These are phyloP conservation scores for Allantophomopsis cytisporea DNA, from an alignment of 2,329 filamentous ascomycete species.

Conservation along the genomic window DNA sequence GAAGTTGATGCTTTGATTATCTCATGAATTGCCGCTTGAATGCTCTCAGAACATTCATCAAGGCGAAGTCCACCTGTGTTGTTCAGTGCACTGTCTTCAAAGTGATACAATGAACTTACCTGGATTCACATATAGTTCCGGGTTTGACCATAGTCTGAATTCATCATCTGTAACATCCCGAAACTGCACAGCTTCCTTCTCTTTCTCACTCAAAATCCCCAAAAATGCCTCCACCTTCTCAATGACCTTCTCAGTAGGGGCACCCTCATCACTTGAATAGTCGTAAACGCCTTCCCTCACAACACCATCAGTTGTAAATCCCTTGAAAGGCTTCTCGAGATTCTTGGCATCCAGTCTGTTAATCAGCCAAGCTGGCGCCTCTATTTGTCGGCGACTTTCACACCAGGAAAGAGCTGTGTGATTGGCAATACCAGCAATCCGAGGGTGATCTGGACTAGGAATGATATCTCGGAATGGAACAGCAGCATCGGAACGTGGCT, in stretches of 20 bases:
- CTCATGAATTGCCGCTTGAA: not conserved
- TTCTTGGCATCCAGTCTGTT: conserved; percentile 14
- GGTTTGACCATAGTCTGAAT: conserved; percentile 15
- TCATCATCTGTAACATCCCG: conserved; percentile 13
- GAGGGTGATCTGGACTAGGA: conserved; percentile 10
- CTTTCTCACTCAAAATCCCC: conserved; percentile 7
- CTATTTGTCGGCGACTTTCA: conserved; percentile 15
- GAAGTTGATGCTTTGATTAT: conserved; percentile 4
- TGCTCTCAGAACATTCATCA: conserved; percentile 1
- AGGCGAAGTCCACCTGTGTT: conserved; percentile 2
- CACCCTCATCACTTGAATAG: not conserved
- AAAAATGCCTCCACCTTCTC: conserved; percentile 7
- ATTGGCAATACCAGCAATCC: conserved; percentile 13
- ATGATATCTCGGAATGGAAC: conserved; percentile 15
- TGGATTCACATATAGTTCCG: conserved; percentile 16
- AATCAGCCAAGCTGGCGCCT: conserved; percentile 17
- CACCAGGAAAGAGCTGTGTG: conserved; percentile 15
- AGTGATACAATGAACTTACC: conserved; percentile 5
- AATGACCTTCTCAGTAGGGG: conserved; percentile 12
- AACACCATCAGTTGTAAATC: conserved; percentile 15
- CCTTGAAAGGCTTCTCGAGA: conserved; percentile 15
- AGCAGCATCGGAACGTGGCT: conserved; percentile 13
- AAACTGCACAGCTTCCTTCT: conserved; percentile 11
- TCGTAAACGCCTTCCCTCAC: not conserved
- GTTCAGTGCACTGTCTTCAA: not conserved